Percentiles rank a stretch among this genome's conserved stretches.
Evolutionary conservation across 352 stramenopile species (phyloP).

Genomic region (Phytophthora parvispora): DNA sequence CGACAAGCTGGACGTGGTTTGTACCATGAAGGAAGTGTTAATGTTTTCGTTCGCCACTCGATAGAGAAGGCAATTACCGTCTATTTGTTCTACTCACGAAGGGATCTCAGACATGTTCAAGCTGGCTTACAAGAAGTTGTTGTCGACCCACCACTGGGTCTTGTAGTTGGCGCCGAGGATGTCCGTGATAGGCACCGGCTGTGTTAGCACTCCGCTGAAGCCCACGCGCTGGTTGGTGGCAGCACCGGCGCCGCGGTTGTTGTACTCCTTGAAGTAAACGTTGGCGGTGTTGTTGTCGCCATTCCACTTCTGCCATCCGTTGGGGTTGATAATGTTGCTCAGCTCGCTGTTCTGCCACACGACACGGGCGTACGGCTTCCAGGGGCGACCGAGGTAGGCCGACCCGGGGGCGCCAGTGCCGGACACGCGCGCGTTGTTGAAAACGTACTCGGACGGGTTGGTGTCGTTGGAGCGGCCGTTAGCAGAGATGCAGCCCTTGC

Average conservation of each 20-base stretch:
- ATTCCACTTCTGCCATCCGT: slow-evolving; percentile 21
- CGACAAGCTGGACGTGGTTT: too few relatives aligned
- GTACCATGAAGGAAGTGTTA: background rate
- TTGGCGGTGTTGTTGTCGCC: slow-evolving; percentile 19
- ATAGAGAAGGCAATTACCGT: background rate
- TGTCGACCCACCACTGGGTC: slow-evolving; percentile 27
- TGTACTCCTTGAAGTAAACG: slow-evolving; percentile 31
- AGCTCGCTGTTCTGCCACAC: slow-evolving; percentile 28
- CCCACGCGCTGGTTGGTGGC: slow-evolving; percentile 20
- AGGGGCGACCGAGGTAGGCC: slow-evolving; percentile 21
- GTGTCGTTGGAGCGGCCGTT: slow-evolving; percentile 19
- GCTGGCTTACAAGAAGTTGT: slow-evolving; percentile 12
- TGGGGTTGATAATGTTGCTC: slow-evolving; percentile 20
- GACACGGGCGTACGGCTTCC: slow-evolving; percentile 22
- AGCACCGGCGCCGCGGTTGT: slow-evolving; percentile 14
- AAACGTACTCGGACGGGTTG: slow-evolving; percentile 28
- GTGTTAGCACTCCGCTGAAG: slow-evolving; percentile 16
- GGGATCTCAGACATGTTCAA: background rate
- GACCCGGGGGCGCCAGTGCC: slow-evolving; percentile 4
- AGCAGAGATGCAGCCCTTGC: slow-evolving; percentile 17
- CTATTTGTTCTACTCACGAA: background rate
- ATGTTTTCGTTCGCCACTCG: background rate
- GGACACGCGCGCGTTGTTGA: slow-evolving; percentile 24
- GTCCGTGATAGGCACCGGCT: slow-evolving; percentile 19
- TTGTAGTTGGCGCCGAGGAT: slow-evolving; percentile 25